Base-by-base conservation (phyloP, 1,284 basidiomycete species). In the Cryptococcus sp. region DNA sequence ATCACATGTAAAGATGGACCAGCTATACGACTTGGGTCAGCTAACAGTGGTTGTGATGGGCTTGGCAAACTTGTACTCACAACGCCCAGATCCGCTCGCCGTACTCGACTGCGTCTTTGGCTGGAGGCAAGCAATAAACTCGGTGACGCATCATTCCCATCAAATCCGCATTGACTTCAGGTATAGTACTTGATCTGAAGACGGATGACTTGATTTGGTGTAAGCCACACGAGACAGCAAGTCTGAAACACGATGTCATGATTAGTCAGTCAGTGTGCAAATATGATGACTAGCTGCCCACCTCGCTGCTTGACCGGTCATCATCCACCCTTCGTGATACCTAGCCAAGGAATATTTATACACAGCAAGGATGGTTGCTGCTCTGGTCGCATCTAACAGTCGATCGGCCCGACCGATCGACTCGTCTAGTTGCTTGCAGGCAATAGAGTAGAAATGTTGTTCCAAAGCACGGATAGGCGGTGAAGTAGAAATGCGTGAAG, bases 21-120 rank as follows among this genome's bases (percentile, higher is more conserved):
- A 76, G 59, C 73, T 75, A 41, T 5, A 37, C 10, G 38, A 5
- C 29, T 5, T 39, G 8, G 3, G 8, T 34, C 29, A 34, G 29
- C 29, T 10, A 10, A 29, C 26, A 29, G 26, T 10, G 10, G 10
- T 29, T 29, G 26, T 10, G 10, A 16, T 23, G 26, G 17, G 34
- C 20, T 16, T n/a, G 10, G 15, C 23, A n/a, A 41, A 20, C n/a
- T 8, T 17, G 8, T 20, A 68, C 71, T 70, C 46, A 76, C 70
- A 76, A 75, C 16, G 69, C 63, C 63, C 67, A 70, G 50, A 76
- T 75, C n/a, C 74, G 51, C 55, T 75, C 74, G 7, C 69, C 74
- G 10, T 69, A 65, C 47, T 73, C 73, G 41, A 72, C 57, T 0
- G 72, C 46, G 58, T 76, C 74, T 19, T 50, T 44, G 0, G 74